Conservation (phyloP, 495 filamentous ascomycete species). For the Trichoderma virens region DNA sequence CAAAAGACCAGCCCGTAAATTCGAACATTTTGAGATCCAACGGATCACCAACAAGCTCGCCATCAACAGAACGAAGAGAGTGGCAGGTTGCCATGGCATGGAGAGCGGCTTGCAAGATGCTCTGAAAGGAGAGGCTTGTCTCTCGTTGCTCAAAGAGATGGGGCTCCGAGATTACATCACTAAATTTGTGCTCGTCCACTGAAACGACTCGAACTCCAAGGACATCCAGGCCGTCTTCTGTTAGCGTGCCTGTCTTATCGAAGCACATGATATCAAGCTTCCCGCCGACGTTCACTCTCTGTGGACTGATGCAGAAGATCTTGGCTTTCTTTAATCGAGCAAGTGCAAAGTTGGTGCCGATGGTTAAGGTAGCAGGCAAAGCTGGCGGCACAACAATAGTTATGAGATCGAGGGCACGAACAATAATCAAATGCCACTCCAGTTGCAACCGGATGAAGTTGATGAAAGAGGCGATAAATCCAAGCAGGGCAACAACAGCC, state of each 20-base stretch:
- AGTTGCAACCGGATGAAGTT: slow-evolving; percentile 84
- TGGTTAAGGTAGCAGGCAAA: slow-evolving; percentile 90
- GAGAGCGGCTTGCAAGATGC: slow-evolving; percentile 61
- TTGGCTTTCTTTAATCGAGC: slow-evolving; percentile 74
- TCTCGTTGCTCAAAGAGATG: neutral
- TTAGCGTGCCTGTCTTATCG: slow-evolving; percentile 96
- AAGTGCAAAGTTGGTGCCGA: slow-evolving; percentile 93
- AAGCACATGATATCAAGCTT: slow-evolving; percentile 96
- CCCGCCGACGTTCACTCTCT: slow-evolving; percentile 90
- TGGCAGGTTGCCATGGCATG: slow-evolving; percentile 98
- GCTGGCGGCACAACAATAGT: slow-evolving; percentile 98
- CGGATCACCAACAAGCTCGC: slow-evolving; percentile 85
- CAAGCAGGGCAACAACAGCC: slow-evolving; percentile 77
- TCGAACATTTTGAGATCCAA: slow-evolving; percentile 98
- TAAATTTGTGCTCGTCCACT: slow-evolving; percentile 46
- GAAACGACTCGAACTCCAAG: slow-evolving; percentile 76
- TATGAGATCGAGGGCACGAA: slow-evolving; percentile 89
- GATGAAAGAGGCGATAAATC: slow-evolving; percentile 82
- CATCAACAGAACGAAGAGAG: slow-evolving; percentile 78
- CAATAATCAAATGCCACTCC: slow-evolving; percentile 80
- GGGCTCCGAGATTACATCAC: slow-evolving; percentile 37
- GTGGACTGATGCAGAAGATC: slow-evolving; percentile 97
- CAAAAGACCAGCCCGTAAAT: slow-evolving; percentile 88
- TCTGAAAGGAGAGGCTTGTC: slow-evolving; percentile 17
- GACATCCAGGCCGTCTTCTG: slow-evolving; percentile 94